Percentiles rank a stretch among this genome's conserved stretches.
phyloP scores from a whole-genome alignment of 805 yeast genomes.

The Saccharomycopsis selenospora region DNA sequence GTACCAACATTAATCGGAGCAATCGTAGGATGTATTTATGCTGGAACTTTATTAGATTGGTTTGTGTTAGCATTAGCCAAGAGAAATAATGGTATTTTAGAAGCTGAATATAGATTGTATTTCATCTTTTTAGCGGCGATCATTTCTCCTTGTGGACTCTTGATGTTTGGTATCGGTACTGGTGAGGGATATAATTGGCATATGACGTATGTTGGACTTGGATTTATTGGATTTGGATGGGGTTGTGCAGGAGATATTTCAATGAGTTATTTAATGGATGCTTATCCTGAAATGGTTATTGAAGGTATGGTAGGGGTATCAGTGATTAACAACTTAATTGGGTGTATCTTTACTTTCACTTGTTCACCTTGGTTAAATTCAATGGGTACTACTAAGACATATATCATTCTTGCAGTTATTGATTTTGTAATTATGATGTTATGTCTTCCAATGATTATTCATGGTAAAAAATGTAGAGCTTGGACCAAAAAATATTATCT shows the following conservation, averaged over 20 bases:
- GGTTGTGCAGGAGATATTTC: slow-evolving; percentile 69
- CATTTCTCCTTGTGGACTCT: slow-evolving; percentile 53
- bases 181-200: slow-evolving; percentile 47
- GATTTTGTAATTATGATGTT: slow-evolving; percentile 51
- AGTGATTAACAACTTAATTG: slow-evolving; percentile 56
- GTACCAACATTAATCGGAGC: slow-evolving; percentile 65
- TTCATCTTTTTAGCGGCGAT: slow-evolving; percentile 49
- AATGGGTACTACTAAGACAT: slow-evolving; percentile 51
- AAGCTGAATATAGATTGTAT: slow-evolving; percentile 59
- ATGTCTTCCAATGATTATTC: slow-evolving; percentile 50
- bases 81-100: slow-evolving; percentile 51
- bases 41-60: slow-evolving; percentile 53
- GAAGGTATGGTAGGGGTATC: slow-evolving; percentile 68
- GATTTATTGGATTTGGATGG: slow-evolving; percentile 60
- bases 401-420: slow-evolving; percentile 52
- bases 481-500: slow-evolving; percentile 53
- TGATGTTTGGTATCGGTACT: slow-evolving; percentile 62
- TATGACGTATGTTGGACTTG: slow-evolving; percentile 52
- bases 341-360: slow-evolving; percentile 59
- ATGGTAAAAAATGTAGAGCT: slow-evolving; percentile 52
- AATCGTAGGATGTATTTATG: slow-evolving; percentile 55
- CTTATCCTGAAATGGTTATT: slow-evolving; percentile 61
- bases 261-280: slow-evolving; percentile 58
- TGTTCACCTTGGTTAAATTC: slow-evolving; percentile 55
- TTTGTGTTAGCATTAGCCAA: slow-evolving; percentile 57